Evolutionary conservation across 1,139 yeast genomes (phyloP), one percentile per base, ranked within the genome.

Genomic region (Hyphopichia wangnamkhiaoensis): DNA sequence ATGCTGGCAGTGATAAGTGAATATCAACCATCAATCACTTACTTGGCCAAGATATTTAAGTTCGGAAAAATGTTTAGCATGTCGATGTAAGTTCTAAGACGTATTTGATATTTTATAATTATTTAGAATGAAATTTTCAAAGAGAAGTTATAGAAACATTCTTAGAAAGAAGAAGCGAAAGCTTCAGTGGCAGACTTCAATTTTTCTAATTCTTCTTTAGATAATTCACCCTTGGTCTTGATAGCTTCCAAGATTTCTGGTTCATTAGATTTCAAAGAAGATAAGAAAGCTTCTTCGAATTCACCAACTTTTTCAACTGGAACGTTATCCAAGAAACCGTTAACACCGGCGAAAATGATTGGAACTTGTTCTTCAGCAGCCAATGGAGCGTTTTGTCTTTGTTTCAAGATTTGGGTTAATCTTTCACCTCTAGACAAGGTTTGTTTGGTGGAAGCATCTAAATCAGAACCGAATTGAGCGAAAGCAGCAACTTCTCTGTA

Each of bases 401-500:
- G 99, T 79, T 91, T 91, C 74, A 94, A 85, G 73, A 94, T 79
- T 81, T 91, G 98, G 63, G 98, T 93, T 71, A 94, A 87, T 84
- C 98, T 94, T 84, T 94, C 98, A 90, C 99, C 99, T 86, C 99
- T 93, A 65, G 80, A 79, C 74, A 94, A 85, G 66, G 98, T 94
- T 80, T 90, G 97, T 83, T 93, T 93, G 76, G 99, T 94, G 47
- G 98, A 89, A 63, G 99, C 98, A 77, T 94, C 99, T 76, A 94
- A 85, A 77, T 94, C 99, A 62, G 99, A 93, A 86, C 99, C 98
- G 82, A 93, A 93, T 82, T 93, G 99, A 64, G 99, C 98, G 76
- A 93, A 93, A 64, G 99, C 98, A 68, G 98, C 98, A 65, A 93
- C 98, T 84, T 93, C 99, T 89, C 99, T 93, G 88, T 93, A 93